These are phyloP conservation scores for Acacia crassicarpa DNA, from an alignment of 306 rosid species.

Conservation along the genomic window DNA sequence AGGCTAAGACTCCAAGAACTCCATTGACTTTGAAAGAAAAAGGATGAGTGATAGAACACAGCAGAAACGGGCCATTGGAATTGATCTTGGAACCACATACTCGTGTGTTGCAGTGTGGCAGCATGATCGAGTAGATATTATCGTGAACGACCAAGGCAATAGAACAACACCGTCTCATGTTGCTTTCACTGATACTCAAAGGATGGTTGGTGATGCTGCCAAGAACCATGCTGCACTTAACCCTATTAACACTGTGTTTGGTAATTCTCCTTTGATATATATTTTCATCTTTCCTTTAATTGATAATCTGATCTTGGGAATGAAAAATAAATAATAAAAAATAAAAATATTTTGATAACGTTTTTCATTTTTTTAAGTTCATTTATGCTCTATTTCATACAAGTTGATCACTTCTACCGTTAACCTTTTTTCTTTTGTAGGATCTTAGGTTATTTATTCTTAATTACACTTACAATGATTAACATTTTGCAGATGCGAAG, in stretches of 20 bases:
- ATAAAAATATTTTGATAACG: not conserved
- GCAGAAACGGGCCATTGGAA: not conserved
- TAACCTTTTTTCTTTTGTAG: too few species aligned
- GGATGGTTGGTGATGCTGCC: not conserved
- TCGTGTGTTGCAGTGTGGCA: not conserved
- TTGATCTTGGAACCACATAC: not conserved
- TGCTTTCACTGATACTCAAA: not conserved
- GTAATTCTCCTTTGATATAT: not conserved
- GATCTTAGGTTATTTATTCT: too few species aligned
- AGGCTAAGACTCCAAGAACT: not conserved
- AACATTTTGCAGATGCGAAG: constrained; percentile 46
- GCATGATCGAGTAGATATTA: not conserved
- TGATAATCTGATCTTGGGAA: too few species aligned
- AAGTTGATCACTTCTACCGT: not conserved
- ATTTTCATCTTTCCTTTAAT: too few species aligned
- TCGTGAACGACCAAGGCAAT: not conserved
- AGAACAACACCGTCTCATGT: not conserved
- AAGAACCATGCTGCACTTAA: not conserved
- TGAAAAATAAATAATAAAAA: too few species aligned
- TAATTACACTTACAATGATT: not conserved
- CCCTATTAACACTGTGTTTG: not conserved
- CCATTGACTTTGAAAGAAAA: not conserved
- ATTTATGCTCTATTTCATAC: not conserved
- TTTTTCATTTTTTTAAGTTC: not conserved
- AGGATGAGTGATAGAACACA: not conserved